Percentiles rank a stretch among this genome's conserved stretches.
Evolutionary conservation across 192 early-diverging fungal genomes (phyloP).

Genomic region (Gonapodya prolifera): DNA sequence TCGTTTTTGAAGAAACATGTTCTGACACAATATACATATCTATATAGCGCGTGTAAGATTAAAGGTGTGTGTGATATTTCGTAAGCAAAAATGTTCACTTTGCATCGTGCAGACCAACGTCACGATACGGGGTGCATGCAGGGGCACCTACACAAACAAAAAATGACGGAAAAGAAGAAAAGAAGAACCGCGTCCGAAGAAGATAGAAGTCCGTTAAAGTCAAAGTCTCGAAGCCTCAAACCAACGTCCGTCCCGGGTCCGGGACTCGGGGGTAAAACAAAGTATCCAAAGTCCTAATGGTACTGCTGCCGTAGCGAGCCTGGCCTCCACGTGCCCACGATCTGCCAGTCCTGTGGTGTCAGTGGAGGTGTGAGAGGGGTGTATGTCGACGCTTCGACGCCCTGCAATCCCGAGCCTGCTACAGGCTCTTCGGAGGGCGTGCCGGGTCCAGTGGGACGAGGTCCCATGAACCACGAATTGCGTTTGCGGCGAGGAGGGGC

Average conservation of each 20-base stretch:
- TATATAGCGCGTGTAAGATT: neutral
- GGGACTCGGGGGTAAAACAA: too few relatives aligned
- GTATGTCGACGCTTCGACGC: neutral
- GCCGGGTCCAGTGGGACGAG: neutral
- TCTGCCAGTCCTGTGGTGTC: neutral
- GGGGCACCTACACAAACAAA: neutral
- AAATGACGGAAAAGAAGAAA: too few relatives aligned
- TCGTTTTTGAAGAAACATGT: too few relatives aligned
- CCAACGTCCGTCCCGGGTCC: too few relatives aligned
- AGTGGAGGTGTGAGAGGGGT: neutral
- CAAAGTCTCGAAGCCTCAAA: too few relatives aligned
- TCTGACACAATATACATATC: neutral
- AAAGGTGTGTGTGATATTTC: neutral
- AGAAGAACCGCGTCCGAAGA: too few relatives aligned
- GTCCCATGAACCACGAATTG: neutral
- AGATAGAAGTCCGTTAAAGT: too few relatives aligned
- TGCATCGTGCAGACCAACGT: neutral
- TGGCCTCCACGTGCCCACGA: neutral
- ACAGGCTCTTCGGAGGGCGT: neutral
- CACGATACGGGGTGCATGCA: neutral
- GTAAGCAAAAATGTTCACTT: neutral
- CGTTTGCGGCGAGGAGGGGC: neutral
- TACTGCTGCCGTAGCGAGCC: neutral
- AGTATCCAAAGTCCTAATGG: too few relatives aligned
- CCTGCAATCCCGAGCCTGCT: neutral